These are phyloP conservation scores for Colletotrichum sp. DNA, from an alignment of 2,329 filamentous ascomycete genomes.

Conservation along the genomic window DNA sequence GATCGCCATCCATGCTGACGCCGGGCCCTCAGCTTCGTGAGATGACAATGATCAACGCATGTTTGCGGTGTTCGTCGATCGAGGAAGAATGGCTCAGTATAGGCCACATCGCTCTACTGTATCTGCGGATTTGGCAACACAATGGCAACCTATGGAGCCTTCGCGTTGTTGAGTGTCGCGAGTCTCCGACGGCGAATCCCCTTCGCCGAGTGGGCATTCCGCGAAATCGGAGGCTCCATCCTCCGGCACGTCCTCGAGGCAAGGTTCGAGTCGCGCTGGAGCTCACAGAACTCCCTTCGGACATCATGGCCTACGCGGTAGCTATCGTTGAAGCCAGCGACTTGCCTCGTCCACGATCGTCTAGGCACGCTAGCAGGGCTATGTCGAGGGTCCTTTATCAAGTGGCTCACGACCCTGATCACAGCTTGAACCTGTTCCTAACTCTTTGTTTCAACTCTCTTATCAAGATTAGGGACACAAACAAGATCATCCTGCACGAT, in stretches of 20 bases:
- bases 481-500: neutral
- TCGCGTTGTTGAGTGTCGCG: neutral
- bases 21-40: neutral
- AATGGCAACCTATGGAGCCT: neutral
- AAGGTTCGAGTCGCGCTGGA: too few relatives aligned
- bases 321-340: neutral
- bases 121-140: neutral
- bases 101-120: too few relatives aligned
- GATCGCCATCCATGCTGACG: neutral
- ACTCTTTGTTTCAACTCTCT: neutral
- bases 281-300: neutral
- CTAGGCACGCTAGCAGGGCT: neutral
- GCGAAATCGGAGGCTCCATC: too few relatives aligned
- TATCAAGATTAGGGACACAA: neutral
- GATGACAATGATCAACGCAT: accelerated
- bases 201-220: too few relatives aligned
- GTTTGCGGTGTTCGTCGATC: neutral
- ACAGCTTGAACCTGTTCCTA: neutral
- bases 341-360: neutral
- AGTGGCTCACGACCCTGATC: neutral
- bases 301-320: neutral
- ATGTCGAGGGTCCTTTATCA: neutral
- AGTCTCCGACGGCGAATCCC: neutral
- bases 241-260: too few relatives aligned
- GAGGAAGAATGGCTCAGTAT: neutral